Conservation (phyloP, 2,329 filamentous ascomycete species). For the Volutella citrinella region DNA sequence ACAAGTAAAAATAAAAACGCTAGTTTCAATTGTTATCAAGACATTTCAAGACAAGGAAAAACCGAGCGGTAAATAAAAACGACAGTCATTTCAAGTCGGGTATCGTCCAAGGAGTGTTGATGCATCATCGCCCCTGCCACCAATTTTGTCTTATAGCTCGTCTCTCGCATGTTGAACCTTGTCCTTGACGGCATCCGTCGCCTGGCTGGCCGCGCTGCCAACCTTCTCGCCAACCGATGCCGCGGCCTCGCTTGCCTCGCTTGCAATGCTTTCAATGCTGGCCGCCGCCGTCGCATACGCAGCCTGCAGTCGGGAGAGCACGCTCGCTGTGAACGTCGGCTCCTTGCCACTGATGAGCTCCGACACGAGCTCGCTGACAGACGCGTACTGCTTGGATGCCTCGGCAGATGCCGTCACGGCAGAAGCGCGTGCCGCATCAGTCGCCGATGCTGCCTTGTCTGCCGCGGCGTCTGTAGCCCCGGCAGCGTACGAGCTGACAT, state of each 20-base stretch:
- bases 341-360: conserved; percentile 77
- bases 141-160: conserved; percentile 35
- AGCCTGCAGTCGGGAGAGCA: conserved; percentile 67
- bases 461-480: conserved; percentile 51
- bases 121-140: not conserved
- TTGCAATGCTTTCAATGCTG: conserved; percentile 44
- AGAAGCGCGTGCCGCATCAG: conserved; percentile 47
- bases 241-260: conserved; percentile 31
- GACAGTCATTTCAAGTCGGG: conserved; percentile 8
- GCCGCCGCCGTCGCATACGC: conserved; percentile 68
- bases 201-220: conserved; percentile 37
- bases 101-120: too few species aligned
- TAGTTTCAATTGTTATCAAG: too few species aligned
- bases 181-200: conserved; percentile 42
- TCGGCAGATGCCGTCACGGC: conserved; percentile 61
- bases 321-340: conserved; percentile 76
- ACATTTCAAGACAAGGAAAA: too few species aligned
- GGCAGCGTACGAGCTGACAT: conserved; percentile 56
- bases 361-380: conserved; percentile 68
- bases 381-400: conserved; percentile 63
- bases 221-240: conserved; percentile 34
- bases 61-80: too few species aligned
- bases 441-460: conserved; percentile 33
- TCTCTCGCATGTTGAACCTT: conserved; percentile 34
- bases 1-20: too few species aligned